Conservation (phyloP, 129 eudicot species). For the Cynara cardunculus region DNA sequence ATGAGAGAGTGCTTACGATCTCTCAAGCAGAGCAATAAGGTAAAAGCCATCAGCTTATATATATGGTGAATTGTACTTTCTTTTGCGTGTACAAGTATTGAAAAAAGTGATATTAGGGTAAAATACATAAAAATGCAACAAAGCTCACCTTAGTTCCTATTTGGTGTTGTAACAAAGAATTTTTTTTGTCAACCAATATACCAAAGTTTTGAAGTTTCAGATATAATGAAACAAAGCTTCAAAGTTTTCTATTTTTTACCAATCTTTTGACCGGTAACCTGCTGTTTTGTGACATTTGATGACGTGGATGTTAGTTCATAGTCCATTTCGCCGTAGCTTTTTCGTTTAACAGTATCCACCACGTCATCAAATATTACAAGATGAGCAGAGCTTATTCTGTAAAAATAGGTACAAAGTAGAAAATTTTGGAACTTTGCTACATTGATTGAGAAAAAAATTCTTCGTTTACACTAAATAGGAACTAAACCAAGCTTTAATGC, state of each 20-base stretch:
- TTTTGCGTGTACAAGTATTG: background rate
- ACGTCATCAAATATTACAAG: background rate
- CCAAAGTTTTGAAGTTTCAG: background rate
- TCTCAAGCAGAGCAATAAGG: conserved; percentile 80
- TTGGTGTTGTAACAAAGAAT: background rate
- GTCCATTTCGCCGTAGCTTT: background rate
- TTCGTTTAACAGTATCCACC: background rate
- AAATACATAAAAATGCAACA: background rate
- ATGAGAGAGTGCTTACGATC: conserved; percentile 91
- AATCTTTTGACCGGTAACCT: background rate
- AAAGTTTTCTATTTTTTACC: background rate
- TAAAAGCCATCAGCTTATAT: conserved; percentile 19
- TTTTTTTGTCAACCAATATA: background rate
- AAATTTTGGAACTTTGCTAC: background rate
- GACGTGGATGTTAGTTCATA: background rate
- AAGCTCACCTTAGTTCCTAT: background rate
- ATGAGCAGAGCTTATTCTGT: background rate
- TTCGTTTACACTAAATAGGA: background rate
- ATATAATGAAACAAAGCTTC: background rate
- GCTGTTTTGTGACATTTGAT: background rate
- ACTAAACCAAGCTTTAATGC: background rate
- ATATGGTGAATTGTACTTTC: background rate
- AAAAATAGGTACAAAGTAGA: background rate
- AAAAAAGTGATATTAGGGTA: background rate
- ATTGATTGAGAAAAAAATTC: background rate